Evolutionary conservation across 164 flowering plant genomes (phyloP), one percentile per base, ranked within the genome.

Genomic region (Dillenia suffruticosa): DNA sequence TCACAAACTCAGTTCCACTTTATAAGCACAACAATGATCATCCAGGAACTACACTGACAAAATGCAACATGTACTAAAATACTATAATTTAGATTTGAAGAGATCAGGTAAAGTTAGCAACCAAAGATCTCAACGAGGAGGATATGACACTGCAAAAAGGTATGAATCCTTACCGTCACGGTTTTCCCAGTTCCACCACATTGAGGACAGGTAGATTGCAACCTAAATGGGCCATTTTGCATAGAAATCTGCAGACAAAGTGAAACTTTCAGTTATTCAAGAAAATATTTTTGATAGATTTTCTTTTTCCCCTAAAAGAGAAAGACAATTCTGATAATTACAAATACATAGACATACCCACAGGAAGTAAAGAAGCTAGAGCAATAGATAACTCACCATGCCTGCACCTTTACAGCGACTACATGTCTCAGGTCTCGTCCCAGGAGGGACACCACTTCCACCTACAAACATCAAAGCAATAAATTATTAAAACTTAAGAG

Each of bases 381-480:
- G 19, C 10, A 44, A 46, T 43, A 53, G 54, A 10, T 15, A 43
- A 70, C 89, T 72, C 3, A 91, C 99, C 92, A 81, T 77, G 77
- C 99, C 99, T 19, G 89, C 67, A 44, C 97, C 99, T 77, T 62
- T 85, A 70, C 99, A 94, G 13, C 85, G 74, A 63, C 51, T 80
- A 71, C 97, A 94, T 9, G 88, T 85, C 74, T 91, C 94, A 49
- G 96, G 97, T 63, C 71, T 84, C 6, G 91, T 84, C 63, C 99
- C 99, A 75, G 97, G 96, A 72, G 97, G 97, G 57, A 94, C 97
- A 62, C 99, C 99, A 67, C 80, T 70, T 58, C 97, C 99, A 77
- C 87, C 99, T 94, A 73, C 51, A 70, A 72, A 67, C 7, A 32
- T 32, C 40, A 5, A 32, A 32, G 40, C 40, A 32, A 32, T 32